These are phyloP conservation scores for Aegilops tauschii DNA, from an alignment of 176 grass and related monocot species.

Conservation along the genomic window DNA sequence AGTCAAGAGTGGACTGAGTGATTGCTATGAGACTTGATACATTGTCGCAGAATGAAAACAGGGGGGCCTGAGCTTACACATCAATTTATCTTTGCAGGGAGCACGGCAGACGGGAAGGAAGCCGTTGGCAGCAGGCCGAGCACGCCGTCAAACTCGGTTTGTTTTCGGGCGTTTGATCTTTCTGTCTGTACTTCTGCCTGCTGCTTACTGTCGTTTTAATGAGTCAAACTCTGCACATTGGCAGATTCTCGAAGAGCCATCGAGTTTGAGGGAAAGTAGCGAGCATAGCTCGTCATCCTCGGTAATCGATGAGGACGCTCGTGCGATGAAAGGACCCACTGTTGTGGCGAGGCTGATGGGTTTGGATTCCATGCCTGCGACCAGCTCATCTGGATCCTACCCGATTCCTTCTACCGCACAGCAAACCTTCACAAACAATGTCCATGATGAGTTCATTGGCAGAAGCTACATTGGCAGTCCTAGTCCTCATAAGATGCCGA, in stretches of 20 bases:
- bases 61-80: neutral
- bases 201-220: neutral
- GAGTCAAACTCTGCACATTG: constrained; percentile 1
- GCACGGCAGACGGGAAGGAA: constrained; percentile 31
- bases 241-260: constrained; percentile 68
- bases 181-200: neutral
- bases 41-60: neutral
- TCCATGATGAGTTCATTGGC: constrained; percentile 25
- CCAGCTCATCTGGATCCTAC: constrained; percentile 40
- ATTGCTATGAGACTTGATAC: neutral
- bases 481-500: constrained; percentile 66
- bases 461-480: constrained; percentile 34
- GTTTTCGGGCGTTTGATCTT: neutral
- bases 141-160: constrained; percentile 46
- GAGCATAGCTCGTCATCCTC: constrained; percentile 78
- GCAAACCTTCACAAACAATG: constrained; percentile 18
- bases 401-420: constrained; percentile 28
- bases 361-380: constrained; percentile 73
- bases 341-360: constrained; percentile 97
- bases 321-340: constrained; percentile 43
- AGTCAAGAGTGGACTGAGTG: neutral
- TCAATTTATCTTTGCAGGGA: constrained; percentile 32
- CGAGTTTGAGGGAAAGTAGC: constrained; percentile 58
- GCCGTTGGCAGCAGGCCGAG: constrained; percentile 29
- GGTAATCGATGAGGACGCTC: constrained; percentile 59